Evolutionary conservation across 306 rosid genomes (phyloP).

Genomic region (Pyrus betulifolia): DNA sequence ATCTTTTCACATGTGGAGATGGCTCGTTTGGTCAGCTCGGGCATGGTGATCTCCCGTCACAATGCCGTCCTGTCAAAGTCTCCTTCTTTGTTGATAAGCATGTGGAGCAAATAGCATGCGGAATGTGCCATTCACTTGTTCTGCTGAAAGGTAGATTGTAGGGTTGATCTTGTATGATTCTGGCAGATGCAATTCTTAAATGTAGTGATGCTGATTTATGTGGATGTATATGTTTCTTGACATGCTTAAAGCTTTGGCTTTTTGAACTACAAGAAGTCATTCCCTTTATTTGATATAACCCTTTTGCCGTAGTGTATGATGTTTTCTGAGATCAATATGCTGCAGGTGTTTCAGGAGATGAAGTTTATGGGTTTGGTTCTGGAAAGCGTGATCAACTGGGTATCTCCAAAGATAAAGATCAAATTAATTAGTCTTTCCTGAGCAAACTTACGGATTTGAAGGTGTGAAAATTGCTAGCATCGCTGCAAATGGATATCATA

Average conservation of each 20-base stretch:
- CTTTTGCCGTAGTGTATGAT: neutral
- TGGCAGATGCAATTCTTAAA: neutral
- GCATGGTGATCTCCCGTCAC: slow-evolving; percentile 63
- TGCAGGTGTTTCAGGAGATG: slow-evolving; percentile 40
- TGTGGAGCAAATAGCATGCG: slow-evolving; percentile 67
- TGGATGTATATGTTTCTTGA: neutral
- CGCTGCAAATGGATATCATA: slow-evolving; percentile 89
- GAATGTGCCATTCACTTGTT: slow-evolving; percentile 89
- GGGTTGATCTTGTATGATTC: neutral
- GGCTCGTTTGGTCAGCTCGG: slow-evolving; percentile 98
- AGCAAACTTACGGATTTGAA: slow-evolving; percentile 40
- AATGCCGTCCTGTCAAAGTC: slow-evolving; percentile 45
- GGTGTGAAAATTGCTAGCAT: slow-evolving; percentile 35
- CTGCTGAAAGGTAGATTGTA: slow-evolving; percentile 52
- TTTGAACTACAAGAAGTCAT: neutral
- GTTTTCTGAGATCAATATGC: slow-evolving; percentile 2
- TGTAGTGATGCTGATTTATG: neutral
- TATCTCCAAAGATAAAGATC: slow-evolving; percentile 40
- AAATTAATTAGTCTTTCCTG: slow-evolving; percentile 47
- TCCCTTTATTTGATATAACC: neutral
- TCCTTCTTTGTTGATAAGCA: slow-evolving; percentile 43
- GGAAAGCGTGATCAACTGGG: slow-evolving; percentile 94
- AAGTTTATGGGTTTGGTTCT: slow-evolving; percentile 76
- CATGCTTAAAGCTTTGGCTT: neutral
- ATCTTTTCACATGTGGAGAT: slow-evolving; percentile 76